These are phyloP conservation scores for Pharnaceum exiguum DNA, from an alignment of 148 eudicot genomes.

Conservation along the genomic window DNA sequence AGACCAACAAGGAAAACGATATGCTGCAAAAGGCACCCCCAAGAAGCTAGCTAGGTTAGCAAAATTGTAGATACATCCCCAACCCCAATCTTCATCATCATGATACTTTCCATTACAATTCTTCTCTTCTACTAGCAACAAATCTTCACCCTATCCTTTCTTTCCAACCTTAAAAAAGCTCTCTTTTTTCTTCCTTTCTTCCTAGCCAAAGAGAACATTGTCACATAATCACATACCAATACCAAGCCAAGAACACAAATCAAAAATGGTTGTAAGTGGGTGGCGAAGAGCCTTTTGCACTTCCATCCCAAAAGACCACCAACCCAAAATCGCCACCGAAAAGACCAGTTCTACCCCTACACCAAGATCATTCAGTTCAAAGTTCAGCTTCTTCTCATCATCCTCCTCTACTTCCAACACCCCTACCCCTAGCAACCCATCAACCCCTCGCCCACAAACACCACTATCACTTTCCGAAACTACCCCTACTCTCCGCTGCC, in stretches of 20 bases:
- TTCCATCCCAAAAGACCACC: constrained; percentile 40
- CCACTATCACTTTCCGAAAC: constrained; percentile 1
- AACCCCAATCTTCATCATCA: background rate
- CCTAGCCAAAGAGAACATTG: background rate
- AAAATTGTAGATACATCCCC: too few relatives aligned
- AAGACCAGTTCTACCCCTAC: background rate
- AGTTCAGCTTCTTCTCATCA: constrained; percentile 48
- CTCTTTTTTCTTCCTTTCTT: background rate
- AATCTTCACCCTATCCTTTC: background rate
- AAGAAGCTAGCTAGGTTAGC: too few relatives aligned
- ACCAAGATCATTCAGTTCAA: constrained; percentile 16
- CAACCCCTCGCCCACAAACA: constrained; percentile 40
- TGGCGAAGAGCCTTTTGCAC: constrained; percentile 88
- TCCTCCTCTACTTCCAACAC: constrained; percentile 7
- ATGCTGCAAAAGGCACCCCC: too few relatives aligned
- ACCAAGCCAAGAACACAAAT: background rate
- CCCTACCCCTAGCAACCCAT: constrained; percentile 32
- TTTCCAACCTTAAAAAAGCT: background rate
- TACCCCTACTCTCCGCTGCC: constrained; percentile 32
- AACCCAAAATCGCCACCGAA: constrained; percentile 12
- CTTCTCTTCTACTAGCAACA: background rate
- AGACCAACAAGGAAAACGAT: too few relatives aligned
- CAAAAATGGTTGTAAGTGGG: constrained; percentile 46
- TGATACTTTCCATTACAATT: background rate
- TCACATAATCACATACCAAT: background rate